phyloP scores from a whole-genome alignment of 352 stramenopile species.

The Phytopythium oedochilum region DNA sequence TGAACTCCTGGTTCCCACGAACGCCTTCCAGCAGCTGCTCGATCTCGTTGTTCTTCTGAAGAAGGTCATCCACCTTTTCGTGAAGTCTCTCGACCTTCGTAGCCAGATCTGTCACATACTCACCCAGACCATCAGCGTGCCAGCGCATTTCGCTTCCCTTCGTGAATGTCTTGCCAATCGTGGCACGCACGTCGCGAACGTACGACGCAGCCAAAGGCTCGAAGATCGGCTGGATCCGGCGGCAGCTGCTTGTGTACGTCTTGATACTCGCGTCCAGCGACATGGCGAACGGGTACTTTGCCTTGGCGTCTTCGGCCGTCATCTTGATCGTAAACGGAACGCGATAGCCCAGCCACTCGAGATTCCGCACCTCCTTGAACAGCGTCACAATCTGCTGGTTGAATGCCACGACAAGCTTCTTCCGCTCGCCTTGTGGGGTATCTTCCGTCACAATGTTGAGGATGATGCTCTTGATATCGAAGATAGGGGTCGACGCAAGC shows the following conservation, averaged over 20 bases:
- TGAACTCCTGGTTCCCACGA: constrained; percentile 50
- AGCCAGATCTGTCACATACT: constrained; percentile 87
- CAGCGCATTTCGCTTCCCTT: constrained; percentile 88
- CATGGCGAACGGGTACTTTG: constrained; percentile 96
- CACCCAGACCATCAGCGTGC: constrained; percentile 81
- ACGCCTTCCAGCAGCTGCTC: constrained; percentile 87
- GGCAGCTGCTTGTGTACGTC: constrained; percentile 87
- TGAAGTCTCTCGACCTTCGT: constrained; percentile 95
- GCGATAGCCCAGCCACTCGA: constrained; percentile 97
- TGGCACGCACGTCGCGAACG: constrained; percentile 76
- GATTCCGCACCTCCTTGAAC: constrained; percentile 98
- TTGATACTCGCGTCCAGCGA: constrained; percentile 95
- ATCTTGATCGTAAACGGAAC: constrained; percentile 95
- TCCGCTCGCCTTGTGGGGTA: constrained; percentile 57
- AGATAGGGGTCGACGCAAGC: constrained; percentile 87
- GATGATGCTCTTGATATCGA: constrained; percentile 91
- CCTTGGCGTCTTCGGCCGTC: constrained; percentile 96
- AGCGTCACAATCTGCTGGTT: constrained; percentile 97
- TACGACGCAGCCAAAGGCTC: constrained; percentile 68
- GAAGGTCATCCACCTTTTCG: constrained; percentile 97
- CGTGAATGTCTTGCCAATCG: constrained; percentile 86
- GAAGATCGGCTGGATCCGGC: constrained; percentile 82
- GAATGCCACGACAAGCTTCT: constrained; percentile 90
- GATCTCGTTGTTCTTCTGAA: constrained; percentile 91
- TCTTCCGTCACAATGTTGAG: constrained; percentile 87